These are phyloP conservation scores for Tubosaeta sp. DNA, from an alignment of 768 basidiomycete genomes.

Conservation along the genomic window DNA sequence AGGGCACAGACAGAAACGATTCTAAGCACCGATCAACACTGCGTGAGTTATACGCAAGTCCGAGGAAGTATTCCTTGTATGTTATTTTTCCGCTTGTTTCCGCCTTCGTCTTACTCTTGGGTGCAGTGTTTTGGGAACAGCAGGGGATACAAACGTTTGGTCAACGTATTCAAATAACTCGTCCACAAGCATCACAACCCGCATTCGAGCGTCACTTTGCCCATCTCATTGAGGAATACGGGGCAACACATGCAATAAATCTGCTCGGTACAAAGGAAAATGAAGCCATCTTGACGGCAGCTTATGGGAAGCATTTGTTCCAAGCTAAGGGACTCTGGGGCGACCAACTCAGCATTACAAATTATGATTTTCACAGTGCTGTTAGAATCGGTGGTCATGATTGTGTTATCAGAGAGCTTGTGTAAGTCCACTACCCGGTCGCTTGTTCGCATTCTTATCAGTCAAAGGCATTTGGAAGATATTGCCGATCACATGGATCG, in stretches of 20 bases:
- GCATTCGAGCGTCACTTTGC: conserved; percentile 95
- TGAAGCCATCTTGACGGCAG: conserved; percentile 76
- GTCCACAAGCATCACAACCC: conserved; percentile 93
- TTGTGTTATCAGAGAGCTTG: conserved; percentile 69
- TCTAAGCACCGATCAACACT: conserved; percentile 81
- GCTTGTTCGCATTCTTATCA: conserved; percentile 4
- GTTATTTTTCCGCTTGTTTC: conserved; percentile 26
- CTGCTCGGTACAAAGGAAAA: conserved; percentile 90
- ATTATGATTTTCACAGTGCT: conserved; percentile 91
- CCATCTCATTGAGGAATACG: conserved; percentile 83
- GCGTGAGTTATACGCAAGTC: conserved; percentile 89
- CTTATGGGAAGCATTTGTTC: conserved; percentile 79
- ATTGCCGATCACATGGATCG: conserved; percentile 64
- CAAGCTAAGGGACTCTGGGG: conserved; percentile 58
- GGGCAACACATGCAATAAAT: conserved; percentile 82
- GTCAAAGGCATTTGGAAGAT: conserved; percentile 53
- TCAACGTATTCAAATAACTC: conserved; percentile 90
- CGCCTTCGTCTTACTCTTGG: conserved; percentile 9
- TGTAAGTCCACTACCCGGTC: conserved; percentile 33
- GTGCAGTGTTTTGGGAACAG: conserved; percentile 96
- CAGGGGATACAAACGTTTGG: conserved; percentile 94
- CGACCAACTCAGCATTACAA: conserved; percentile 72
- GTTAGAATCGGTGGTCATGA: conserved; percentile 85
- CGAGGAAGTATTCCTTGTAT: conserved; percentile 92
- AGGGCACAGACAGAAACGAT: conserved; percentile 80